These are phyloP conservation scores for Volvox carteri DNA, from an alignment of 163 green algal genomes.

Conservation along the genomic window DNA sequence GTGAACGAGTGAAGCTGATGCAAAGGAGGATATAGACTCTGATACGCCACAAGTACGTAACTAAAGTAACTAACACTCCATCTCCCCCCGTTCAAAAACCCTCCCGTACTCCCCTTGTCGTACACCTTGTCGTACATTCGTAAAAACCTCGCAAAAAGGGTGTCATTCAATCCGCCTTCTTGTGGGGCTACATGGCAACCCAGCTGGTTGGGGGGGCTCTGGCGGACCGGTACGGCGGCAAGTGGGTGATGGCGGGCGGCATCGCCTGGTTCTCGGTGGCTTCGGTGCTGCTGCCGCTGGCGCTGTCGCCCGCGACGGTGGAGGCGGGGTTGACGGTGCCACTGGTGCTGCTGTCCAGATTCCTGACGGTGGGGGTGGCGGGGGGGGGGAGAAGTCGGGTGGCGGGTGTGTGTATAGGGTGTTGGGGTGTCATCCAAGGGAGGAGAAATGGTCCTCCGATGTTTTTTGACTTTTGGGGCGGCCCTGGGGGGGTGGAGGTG, in stretches of 20 bases:
- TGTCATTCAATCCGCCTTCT: slow-evolving; percentile 86
- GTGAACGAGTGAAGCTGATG: too few species aligned
- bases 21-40: neutral
- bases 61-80: too few species aligned
- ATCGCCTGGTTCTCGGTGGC: slow-evolving; percentile 85
- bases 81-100: too few species aligned
- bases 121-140: neutral
- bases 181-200: slow-evolving; percentile 89
- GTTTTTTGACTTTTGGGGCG: too few species aligned
- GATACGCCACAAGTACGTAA: too few species aligned
- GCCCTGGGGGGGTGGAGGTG: neutral
- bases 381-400: slow-evolving; percentile 27
- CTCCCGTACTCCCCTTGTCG: too few species aligned
- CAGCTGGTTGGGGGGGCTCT: slow-evolving; percentile 83
- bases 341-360: slow-evolving; percentile 73
- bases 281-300: slow-evolving; percentile 81
- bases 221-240: slow-evolving; percentile 87
- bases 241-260: slow-evolving; percentile 83
- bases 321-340: slow-evolving; percentile 75
- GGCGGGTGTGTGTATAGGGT: neutral
- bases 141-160: too few species aligned
- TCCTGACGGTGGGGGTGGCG: slow-evolving; percentile 56
- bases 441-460: too few species aligned
- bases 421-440: too few species aligned
- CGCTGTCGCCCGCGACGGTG: slow-evolving; percentile 56